Base-by-base conservation (phyloP, 257 asterid genomes). In the Fraxinus cuspidata region DNA sequence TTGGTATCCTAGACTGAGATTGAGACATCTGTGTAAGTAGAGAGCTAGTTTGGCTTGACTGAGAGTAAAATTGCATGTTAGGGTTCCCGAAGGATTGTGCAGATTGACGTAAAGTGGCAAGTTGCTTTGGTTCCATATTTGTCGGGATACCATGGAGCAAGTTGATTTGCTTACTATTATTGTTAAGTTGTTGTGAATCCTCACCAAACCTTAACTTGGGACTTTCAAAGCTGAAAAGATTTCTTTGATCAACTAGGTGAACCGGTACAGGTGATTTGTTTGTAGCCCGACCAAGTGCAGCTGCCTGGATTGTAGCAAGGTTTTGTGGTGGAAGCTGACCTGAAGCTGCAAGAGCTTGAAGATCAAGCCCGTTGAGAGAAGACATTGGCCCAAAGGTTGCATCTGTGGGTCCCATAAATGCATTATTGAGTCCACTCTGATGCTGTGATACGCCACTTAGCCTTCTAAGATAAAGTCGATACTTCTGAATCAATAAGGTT, bases 61-160 rank as follows among this genome's bases (percentile, higher is more conserved):
- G 89, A 60, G 97, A 79, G 77, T 73, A 87, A 29, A 80, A 81
- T 72, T 88, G 89, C 81, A 83, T 80, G 77, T 76, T 86, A 75
- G 86, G 73, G 78, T 87, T 84, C 64, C 90, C 86, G 11, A 81
- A 89, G n/a, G 88, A 25, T 79, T 83, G 96, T 2, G 87, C 88
- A 31, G 97, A 88, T 71, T 90, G 97, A 40, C 88, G 91, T 85
- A 94, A 80, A 64, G 53, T 79, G 18, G 91, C 90, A 21, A 94
- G 92, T 85, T 94, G 97, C 82, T 90, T 94, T 0, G 97, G 90
- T 77, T 93, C 97, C 98, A 95, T 89, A 72, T 85, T 86, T 3
- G 94, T 93, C 0, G 97, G 98, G 78, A 93, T 88, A n/a, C 99
- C 99, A 72, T 96, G 97, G 40, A 96, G 94, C 70, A 96, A 81